These are phyloP conservation scores for Fusarium udum DNA, from an alignment of 2,329 filamentous ascomycete genomes.

Conservation along the genomic window DNA sequence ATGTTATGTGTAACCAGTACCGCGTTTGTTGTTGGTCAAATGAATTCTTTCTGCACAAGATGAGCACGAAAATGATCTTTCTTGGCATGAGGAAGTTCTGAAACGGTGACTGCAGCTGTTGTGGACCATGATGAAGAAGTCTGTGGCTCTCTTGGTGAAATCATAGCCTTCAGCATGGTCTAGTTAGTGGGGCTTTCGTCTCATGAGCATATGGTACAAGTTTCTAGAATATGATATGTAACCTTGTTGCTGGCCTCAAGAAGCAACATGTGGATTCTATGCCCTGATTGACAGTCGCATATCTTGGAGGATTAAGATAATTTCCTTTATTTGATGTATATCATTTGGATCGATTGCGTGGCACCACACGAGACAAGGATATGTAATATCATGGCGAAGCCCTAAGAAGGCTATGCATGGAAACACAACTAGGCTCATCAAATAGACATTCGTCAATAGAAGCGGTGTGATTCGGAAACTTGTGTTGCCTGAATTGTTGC, in stretches of 20 bases:
- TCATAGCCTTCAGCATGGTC: neutral
- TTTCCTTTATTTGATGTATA: neutral
- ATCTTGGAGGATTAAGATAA: neutral
- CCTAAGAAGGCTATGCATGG: neutral
- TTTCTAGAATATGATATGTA: neutral
- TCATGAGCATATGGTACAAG: neutral
- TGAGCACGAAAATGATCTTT: constrained; percentile 11
- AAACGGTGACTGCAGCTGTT: constrained; percentile 12
- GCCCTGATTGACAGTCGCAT: neutral
- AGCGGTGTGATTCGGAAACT: constrained; percentile 26
- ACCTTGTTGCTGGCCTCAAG: neutral
- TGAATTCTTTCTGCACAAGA: constrained; percentile 6
- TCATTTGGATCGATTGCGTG: constrained; percentile 18
- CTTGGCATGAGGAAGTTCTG: neutral
- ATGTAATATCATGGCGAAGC: neutral
- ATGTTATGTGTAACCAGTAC: constrained; percentile 18
- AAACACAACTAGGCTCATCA: constrained; percentile 4
- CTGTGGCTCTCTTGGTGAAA: neutral
- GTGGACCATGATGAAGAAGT: neutral
- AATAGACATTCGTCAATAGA: neutral
- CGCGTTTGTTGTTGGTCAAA: constrained; percentile 4
- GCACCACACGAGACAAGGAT: constrained; percentile 30
- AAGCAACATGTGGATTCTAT: neutral
- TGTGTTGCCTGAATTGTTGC: constrained; percentile 10
- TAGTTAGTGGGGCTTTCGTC: neutral